Conservation (phyloP, 148 eudicot species). For the Fagopyrum homotropicum region DNA sequence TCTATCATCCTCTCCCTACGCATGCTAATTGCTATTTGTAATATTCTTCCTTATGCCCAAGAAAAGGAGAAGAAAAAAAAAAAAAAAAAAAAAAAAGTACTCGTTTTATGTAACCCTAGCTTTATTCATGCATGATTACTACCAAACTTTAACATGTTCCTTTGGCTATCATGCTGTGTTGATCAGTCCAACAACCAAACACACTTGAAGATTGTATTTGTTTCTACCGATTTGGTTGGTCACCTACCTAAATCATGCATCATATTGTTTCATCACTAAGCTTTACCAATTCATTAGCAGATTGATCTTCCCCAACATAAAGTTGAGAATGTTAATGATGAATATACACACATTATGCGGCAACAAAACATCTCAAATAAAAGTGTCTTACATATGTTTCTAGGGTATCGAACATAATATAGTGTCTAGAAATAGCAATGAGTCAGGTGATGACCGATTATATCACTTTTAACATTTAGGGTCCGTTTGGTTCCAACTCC, state of each 20-base stretch:
- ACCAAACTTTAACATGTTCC: neutral
- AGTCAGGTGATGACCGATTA: too few relatives aligned
- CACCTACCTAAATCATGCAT: neutral
- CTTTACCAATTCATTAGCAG: neutral
- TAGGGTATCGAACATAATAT: too few relatives aligned
- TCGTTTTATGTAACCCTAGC: neutral
- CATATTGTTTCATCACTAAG: neutral
- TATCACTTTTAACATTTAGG: too few relatives aligned
- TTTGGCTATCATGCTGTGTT: neutral
- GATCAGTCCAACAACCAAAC: constrained; percentile 1
- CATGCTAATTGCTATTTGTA: neutral
- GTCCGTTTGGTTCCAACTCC: too few relatives aligned
- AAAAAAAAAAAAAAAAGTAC: neutral
- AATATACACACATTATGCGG: neutral
- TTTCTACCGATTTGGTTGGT: neutral
- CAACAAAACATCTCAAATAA: neutral
- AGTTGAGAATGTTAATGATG: neutral
- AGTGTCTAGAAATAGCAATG: too few relatives aligned
- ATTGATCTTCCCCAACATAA: neutral
- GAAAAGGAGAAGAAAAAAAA: neutral
- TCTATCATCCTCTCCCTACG: neutral
- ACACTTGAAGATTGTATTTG: neutral
- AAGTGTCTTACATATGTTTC: neutral
- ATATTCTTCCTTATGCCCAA: constrained; percentile 1
- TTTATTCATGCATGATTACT: neutral